Conservation (phyloP, 495 filamentous ascomycete species). For the Podospora didyma region DNA sequence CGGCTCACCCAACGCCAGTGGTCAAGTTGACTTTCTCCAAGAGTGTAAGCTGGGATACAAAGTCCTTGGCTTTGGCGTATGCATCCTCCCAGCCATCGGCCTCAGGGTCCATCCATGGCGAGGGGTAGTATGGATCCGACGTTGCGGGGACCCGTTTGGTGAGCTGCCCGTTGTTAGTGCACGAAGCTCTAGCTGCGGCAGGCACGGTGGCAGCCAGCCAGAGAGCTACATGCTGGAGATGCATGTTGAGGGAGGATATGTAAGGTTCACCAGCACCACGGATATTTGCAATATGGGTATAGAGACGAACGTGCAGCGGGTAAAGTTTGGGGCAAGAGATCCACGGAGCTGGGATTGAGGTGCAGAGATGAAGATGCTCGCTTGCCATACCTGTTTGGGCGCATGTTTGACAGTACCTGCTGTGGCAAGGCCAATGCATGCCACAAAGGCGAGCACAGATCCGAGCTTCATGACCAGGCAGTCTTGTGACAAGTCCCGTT, state of each 20-base stretch:
- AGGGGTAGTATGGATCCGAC: constrained; percentile 69
- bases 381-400: constrained; percentile 10
- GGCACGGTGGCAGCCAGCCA: constrained; percentile 13
- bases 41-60: constrained; percentile 80
- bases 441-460: neutral
- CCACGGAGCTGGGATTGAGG: neutral
- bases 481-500: too few species aligned
- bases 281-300: constrained; percentile 14
- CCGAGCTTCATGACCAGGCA: neutral
- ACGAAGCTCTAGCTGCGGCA: constrained; percentile 5
- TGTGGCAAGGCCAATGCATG: neutral
- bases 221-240: constrained; percentile 13
- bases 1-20: constrained; percentile 70
- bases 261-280: constrained; percentile 3
- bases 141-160: constrained; percentile 21
- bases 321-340: neutral
- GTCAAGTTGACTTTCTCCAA: constrained; percentile 92
- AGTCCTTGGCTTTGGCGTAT: constrained; percentile 68
- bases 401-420: neutral
- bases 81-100: constrained; percentile 74
- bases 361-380: neutral
- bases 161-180: constrained; percentile 25
- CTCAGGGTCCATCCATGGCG: constrained; percentile 72
- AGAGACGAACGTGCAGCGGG: constrained; percentile 7
- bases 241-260: constrained; percentile 19